phyloP scores from a whole-genome alignment of 345 rosid species.

The Aurinia saxatilis region DNA sequence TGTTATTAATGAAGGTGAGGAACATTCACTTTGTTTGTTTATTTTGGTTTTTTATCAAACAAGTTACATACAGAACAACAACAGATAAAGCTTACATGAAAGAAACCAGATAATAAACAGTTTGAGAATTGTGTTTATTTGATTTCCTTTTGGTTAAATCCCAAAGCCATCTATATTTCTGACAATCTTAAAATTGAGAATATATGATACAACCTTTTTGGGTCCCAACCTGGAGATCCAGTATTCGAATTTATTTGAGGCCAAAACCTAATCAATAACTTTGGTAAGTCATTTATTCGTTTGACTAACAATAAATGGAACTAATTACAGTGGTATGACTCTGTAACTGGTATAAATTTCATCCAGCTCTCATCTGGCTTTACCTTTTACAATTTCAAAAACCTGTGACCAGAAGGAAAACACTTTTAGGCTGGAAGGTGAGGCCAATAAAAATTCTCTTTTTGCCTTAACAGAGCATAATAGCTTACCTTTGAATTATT shows the following conservation, averaged over 20 bases:
- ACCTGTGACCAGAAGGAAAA: not conserved
- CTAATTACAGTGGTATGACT: not conserved
- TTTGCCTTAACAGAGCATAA: constrained; percentile 4
- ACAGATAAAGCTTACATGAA: not conserved
- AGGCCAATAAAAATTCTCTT: constrained; percentile 7
- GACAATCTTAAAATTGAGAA: not conserved
- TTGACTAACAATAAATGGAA: not conserved
- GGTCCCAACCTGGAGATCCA: too few species aligned
- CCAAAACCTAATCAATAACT: not conserved
- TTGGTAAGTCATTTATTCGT: not conserved
- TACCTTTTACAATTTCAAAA: constrained; percentile 13
- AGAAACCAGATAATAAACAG: constrained; percentile 3
- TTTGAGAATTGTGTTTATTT: constrained; percentile 2
- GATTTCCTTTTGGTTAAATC: not conserved
- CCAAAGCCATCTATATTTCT: not conserved
- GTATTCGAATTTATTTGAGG: not conserved
- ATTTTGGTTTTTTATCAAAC: constrained; percentile 4
- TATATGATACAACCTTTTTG: too few species aligned
- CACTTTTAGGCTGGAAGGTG: constrained; percentile 63
- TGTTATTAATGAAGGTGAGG: constrained; percentile 19
- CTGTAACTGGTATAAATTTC: not conserved
- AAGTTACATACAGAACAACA: constrained; percentile 17
- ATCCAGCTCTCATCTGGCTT: not conserved
- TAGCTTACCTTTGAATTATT: constrained; percentile 17
- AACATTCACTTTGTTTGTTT: constrained; percentile 6